Evolutionary conservation across 768 basidiomycete species (phyloP), one percentile per base, ranked within the genome.

Genomic region (Trametes cinnabarina): DNA sequence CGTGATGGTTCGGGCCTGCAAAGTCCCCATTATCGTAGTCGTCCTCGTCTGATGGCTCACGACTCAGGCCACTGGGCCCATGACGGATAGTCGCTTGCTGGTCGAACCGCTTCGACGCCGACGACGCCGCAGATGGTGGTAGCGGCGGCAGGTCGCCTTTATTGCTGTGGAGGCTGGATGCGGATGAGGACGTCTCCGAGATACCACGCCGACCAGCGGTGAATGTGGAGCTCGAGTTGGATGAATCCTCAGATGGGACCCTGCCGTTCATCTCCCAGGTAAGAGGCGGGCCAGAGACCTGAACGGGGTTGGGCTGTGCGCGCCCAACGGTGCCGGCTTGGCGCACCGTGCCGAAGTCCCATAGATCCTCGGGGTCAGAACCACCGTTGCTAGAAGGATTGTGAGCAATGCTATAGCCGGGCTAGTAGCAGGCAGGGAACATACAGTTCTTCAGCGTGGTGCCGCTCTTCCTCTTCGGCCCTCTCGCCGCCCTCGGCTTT

Each of bases 311-410:
- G 30, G 68, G 68, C 41, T 76, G 72, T 22, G 84, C 72, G 50
- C 86, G 81, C n/a, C 90, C 90, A 44, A 92, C 79, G 15, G 91
- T 91, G 19, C 74, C 77, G 41, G 82, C 83, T 66, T 94, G 87
- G 55, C 92, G 89, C 44, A 98, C 88, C 8, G 96, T 98, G 14
- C 96, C 96, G 73, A 98, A 97, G 70, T 98, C 96, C 96, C 96
- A 98, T 32, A 98, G 75, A 62, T 95, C 93, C 51, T 92, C 91
- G 3, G 81, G 78, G 63, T 90, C 88, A 35, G 78, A 80, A 53
- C 77, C 77, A 12, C 74, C 70, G 47, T 78, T 77, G 47, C 86
- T 88, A 59, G n/a, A 51, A 63, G 53, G 39, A 40, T 11, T 37
- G 40, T 46, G 23, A 46, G 25, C 25, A 28, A 51, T 46, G 42